Percentiles rank a stretch among this genome's conserved stretches.
These are phyloP conservation scores for Cladorrhinum sp. DNA, from an alignment of 2,329 filamentous ascomycete genomes.

Conservation along the genomic window DNA sequence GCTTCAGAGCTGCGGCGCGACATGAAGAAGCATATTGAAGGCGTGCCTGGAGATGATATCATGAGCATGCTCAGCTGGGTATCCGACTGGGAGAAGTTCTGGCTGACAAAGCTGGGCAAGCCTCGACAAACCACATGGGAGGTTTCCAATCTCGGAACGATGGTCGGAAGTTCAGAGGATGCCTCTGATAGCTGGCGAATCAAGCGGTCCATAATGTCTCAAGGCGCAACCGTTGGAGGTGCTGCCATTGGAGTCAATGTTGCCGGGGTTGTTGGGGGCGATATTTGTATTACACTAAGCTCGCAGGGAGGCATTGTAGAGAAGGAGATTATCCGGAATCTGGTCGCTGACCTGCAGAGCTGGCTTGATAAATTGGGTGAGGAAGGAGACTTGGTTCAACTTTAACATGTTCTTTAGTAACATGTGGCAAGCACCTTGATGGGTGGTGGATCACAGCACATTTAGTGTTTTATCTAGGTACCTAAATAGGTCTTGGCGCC, in stretches of 20 bases:
- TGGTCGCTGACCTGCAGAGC: conserved; percentile 38
- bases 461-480: neutral
- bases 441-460: neutral
- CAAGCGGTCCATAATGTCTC: conserved; percentile 48
- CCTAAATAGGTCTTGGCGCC: neutral
- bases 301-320: conserved; percentile 49
- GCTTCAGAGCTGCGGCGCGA: conserved; percentile 36
- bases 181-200: conserved; percentile 34
- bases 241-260: conserved; percentile 45
- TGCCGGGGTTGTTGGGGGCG: conserved; percentile 42
- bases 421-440: neutral
- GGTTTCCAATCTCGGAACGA: conserved; percentile 51
- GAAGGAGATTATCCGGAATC: conserved; percentile 34
- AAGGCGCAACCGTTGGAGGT: conserved; percentile 44
- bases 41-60: conserved; percentile 43
- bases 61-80: conserved; percentile 42
- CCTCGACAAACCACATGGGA: conserved; percentile 46
- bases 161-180: conserved; percentile 24
- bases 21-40: conserved; percentile 34
- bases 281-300: conserved; percentile 42
- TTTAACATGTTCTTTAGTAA: neutral
- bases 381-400: neutral
- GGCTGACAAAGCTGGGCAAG: conserved; percentile 41
- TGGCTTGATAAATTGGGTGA: conserved; percentile 25
- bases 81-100: conserved; percentile 42